Evolutionary conservation across 768 basidiomycete species (phyloP).

Genomic region (Auricularia sp.): DNA sequence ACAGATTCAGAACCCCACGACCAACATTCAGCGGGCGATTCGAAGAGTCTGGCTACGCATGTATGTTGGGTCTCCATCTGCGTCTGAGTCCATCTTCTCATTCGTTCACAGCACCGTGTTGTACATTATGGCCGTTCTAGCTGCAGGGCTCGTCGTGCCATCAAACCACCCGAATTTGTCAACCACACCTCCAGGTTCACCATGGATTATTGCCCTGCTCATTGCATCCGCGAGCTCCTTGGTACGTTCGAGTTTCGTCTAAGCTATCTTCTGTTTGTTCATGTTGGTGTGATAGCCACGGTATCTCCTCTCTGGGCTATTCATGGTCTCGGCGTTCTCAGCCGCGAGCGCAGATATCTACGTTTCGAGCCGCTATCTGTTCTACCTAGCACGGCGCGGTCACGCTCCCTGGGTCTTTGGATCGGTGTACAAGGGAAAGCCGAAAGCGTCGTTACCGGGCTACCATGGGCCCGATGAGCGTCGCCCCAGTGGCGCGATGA

Average conservation of each 20-base stretch:
- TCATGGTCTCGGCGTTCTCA: background rate
- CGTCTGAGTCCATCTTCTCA: background rate
- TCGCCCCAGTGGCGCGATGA: background rate
- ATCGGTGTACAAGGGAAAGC: background rate
- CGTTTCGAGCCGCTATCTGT: conserved; percentile 1
- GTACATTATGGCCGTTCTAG: conserved; percentile 1
- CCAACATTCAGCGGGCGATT: background rate
- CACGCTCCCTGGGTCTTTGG: conserved; percentile 2
- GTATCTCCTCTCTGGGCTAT: background rate
- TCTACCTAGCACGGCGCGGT: background rate
- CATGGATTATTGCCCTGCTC: background rate
- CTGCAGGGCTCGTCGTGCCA: background rate
- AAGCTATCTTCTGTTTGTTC: too few species aligned
- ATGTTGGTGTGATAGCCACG: background rate
- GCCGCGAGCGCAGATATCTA: conserved; percentile 2
- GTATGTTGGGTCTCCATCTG: background rate
- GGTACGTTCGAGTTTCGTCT: background rate
- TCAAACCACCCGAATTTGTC: background rate
- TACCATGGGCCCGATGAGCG: background rate
- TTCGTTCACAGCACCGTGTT: background rate
- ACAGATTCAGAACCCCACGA: background rate
- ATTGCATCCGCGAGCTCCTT: background rate
- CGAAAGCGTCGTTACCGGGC: background rate
- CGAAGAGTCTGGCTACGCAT: conserved; percentile 2
- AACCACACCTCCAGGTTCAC: background rate